These are phyloP conservation scores for Austroboletus olivaceoglutinosus DNA, from an alignment of 1,284 basidiomycete genomes.

Conservation along the genomic window DNA sequence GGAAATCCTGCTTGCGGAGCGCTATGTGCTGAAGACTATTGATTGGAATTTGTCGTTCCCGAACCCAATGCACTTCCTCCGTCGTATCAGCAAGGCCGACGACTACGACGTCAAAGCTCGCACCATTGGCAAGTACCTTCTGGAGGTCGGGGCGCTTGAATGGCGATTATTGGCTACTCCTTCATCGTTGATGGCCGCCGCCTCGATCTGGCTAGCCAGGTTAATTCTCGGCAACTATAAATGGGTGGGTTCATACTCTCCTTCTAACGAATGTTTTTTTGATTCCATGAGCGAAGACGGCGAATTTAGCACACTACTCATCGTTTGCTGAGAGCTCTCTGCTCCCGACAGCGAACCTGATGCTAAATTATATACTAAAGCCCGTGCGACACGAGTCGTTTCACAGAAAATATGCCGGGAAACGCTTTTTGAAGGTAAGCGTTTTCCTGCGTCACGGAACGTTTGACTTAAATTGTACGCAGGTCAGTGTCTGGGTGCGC, in stretches of 20 bases:
- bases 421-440: slow-evolving; percentile 80
- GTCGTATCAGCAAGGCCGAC: slow-evolving; percentile 94
- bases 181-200: slow-evolving; percentile 86
- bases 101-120: slow-evolving; percentile 90
- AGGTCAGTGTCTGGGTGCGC: slow-evolving; percentile 62
- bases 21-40: slow-evolving; percentile 89
- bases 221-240: slow-evolving; percentile 78
- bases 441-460: not conserved
- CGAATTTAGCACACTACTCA: slow-evolving; percentile 91
- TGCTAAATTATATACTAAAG: slow-evolving; percentile 90
- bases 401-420: slow-evolving; percentile 79
- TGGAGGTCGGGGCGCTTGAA: slow-evolving; percentile 90
- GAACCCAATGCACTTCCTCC: slow-evolving; percentile 90
- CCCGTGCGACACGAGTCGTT: slow-evolving; percentile 75
- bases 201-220: slow-evolving; percentile 89
- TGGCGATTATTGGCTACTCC: slow-evolving; percentile 79
- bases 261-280: not conserved
- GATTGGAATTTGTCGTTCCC: slow-evolving; percentile 93
- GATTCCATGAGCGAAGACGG: slow-evolving; percentile 49
- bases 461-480: slow-evolving; percentile 3
- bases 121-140: slow-evolving; percentile 90
- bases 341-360: slow-evolving; percentile 85
- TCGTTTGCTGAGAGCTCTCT: slow-evolving; percentile 84
- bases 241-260: slow-evolving; percentile 65
- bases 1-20: slow-evolving; percentile 92